Percentiles rank a stretch among this genome's conserved stretches.
Conservation (phyloP, 371 early-diverging fungal species). For the Rhizomucor miehei region DNA sequence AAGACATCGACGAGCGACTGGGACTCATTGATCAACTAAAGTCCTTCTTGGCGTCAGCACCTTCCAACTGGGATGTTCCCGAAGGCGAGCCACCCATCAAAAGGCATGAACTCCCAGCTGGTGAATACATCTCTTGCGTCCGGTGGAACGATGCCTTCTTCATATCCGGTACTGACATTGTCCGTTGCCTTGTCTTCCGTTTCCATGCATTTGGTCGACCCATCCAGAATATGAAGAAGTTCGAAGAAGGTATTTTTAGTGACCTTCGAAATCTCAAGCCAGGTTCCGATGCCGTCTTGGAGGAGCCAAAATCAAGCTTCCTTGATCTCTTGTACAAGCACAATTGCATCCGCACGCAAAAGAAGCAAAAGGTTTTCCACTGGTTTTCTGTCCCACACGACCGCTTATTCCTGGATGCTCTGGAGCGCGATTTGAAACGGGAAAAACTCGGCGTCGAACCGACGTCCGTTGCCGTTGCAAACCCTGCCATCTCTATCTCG, state of each 20-base stretch:
- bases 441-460: slow-evolving; percentile 70
- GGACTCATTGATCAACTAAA: slow-evolving; percentile 48
- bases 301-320: slow-evolving; percentile 75
- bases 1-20: slow-evolving; percentile 28
- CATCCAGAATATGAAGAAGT: slow-evolving; percentile 73
- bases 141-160: slow-evolving; percentile 55
- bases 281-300: slow-evolving; percentile 77
- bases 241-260: slow-evolving; percentile 86
- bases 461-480: slow-evolving; percentile 48
- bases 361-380: slow-evolving; percentile 88
- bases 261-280: slow-evolving; percentile 86
- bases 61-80: slow-evolving; percentile 43
- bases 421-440: slow-evolving; percentile 91
- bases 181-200: slow-evolving; percentile 71
- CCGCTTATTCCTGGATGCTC: slow-evolving; percentile 75
- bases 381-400: slow-evolving; percentile 88
- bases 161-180: slow-evolving; percentile 87
- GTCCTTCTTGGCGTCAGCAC: slow-evolving; percentile 55
- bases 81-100: slow-evolving; percentile 27
- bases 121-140: slow-evolving; percentile 83
- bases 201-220: slow-evolving; percentile 67
- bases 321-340: slow-evolving; percentile 78
- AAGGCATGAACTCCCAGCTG: slow-evolving; percentile 58
- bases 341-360: slow-evolving; percentile 86
- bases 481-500: slow-evolving; percentile 34